Evolutionary conservation across 331 rosid species (phyloP).

Genomic region (Arachis monticola): DNA sequence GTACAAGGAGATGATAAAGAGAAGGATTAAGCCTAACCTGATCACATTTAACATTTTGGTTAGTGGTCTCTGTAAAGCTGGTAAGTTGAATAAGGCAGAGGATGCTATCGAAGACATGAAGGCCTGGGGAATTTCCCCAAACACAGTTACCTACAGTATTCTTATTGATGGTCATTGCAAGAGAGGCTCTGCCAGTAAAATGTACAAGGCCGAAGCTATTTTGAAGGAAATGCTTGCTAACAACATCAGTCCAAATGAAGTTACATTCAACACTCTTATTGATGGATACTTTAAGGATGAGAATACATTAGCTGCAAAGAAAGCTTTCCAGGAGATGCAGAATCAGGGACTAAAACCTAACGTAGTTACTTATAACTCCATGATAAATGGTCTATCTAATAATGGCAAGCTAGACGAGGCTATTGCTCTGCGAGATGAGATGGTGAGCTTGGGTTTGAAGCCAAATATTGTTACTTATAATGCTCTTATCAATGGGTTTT

Average conservation of each 20-base stretch:
- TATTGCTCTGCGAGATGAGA: slow-evolving; percentile 44
- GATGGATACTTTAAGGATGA: slow-evolving; percentile 57
- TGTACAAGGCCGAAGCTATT: slow-evolving; percentile 55
- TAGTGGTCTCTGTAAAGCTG: slow-evolving; percentile 57
- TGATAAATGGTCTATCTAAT: slow-evolving; percentile 52
- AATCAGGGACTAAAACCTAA: slow-evolving; percentile 51
- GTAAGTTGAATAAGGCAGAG: slow-evolving; percentile 54
- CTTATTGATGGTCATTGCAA: slow-evolving; percentile 54
- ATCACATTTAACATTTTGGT: slow-evolving; percentile 49
- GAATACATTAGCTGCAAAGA: slow-evolving; percentile 44
- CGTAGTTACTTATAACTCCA: slow-evolving; percentile 48
- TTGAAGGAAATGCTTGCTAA: slow-evolving; percentile 53
- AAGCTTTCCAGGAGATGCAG: slow-evolving; percentile 53
- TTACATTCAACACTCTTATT: slow-evolving; percentile 53
- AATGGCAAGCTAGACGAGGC: slow-evolving; percentile 51
- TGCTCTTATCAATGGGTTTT: slow-evolving; percentile 52
- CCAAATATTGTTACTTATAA: slow-evolving; percentile 53
- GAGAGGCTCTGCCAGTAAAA: slow-evolving; percentile 51
- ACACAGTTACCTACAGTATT: slow-evolving; percentile 52
- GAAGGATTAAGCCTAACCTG: slow-evolving; percentile 50
- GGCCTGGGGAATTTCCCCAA: slow-evolving; percentile 55
- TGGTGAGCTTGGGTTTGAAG: slow-evolving; percentile 46
- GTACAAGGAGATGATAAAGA: slow-evolving; percentile 51
- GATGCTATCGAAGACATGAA: slow-evolving; percentile 56
- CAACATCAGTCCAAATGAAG: slow-evolving; percentile 49